Base-by-base conservation (phyloP, 2,329 filamentous ascomycete species). In the Mycosphaerelloides madeirae region DNA sequence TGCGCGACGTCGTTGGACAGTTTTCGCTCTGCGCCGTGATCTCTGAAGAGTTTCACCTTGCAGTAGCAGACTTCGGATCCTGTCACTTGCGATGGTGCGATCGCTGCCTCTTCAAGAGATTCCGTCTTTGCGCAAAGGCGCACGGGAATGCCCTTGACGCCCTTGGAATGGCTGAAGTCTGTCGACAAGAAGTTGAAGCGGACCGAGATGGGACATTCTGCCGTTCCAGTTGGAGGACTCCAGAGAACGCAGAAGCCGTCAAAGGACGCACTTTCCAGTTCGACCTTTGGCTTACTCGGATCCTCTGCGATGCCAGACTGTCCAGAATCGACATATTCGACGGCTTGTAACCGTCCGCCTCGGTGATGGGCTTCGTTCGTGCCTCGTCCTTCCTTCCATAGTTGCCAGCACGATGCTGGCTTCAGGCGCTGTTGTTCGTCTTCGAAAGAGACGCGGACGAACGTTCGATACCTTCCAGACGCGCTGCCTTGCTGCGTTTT, bases 171-270 rank as follows among this genome's bases (percentile, higher is more conserved):
- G 65, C 91, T 97, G 64, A 97, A 98, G 64, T 98, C 93, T 7
- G 93, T 98, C 0, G 93, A 98, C 0, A 98, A 75, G 63, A 98
- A 98, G 69, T 98, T 98, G 75, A 97, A 98, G 35, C 93, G 86
- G 11, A 97, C 87, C 7, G 89, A 85, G 44, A 98, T 81, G 38
- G 82, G 86, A 65, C 89, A 93, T 58, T 96, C 89, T 38, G 82
- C 83, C 32, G 78, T 67, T 3, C 81, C 84, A 0, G 88, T 84
- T 0, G 83, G 86, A 22, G 64, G 62, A 31, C 52, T 65, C 91
- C 91, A 97, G 5, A 83, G 79, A 3, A 97, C 87, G 6, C 84
- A 91, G 64, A 97, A 97, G 0, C 91, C 90, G 62, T 97, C 91
- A 54, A 96, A 96, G 0, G 89, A 95, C 3, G 87, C 83, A 19